Percentiles rank a stretch among this genome's conserved stretches.
These are phyloP conservation scores for Pholiota microspora DNA, from an alignment of 768 basidiomycete genomes.

Conservation along the genomic window DNA sequence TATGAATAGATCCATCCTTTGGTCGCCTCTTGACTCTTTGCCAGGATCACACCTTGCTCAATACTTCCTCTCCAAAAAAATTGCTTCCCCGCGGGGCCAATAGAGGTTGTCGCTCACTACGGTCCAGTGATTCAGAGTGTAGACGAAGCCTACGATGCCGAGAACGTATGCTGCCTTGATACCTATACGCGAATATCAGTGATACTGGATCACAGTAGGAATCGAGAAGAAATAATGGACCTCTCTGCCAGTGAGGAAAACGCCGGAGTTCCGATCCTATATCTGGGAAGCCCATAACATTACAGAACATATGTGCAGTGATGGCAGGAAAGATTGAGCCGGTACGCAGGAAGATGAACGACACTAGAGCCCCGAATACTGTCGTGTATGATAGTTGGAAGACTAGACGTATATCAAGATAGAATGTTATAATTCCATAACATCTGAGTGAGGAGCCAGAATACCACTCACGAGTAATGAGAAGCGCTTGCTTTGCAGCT, in stretches of 20 bases:
- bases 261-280: slow-evolving; percentile 51
- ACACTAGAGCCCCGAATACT: slow-evolving; percentile 85
- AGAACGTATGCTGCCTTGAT: slow-evolving; percentile 53
- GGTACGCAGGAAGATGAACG: slow-evolving; percentile 85
- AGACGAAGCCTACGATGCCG: slow-evolving; percentile 60
- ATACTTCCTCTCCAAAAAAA: neutral
- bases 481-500: slow-evolving; percentile 64
- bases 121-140: slow-evolving; percentile 36
- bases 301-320: slow-evolving; percentile 87
- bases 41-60: too few species aligned
- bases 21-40: too few species aligned
- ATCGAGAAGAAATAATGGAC: slow-evolving; percentile 35
- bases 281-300: slow-evolving; percentile 88
- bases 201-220: neutral
- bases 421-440: neutral
- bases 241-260: slow-evolving; percentile 48
- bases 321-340: slow-evolving; percentile 79
- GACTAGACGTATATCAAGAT: slow-evolving; percentile 39
- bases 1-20: too few species aligned
- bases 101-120: slow-evolving; percentile 19
- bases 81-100: slow-evolving; percentile 11
- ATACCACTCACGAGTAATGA: slow-evolving; percentile 49
- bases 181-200: slow-evolving; percentile 30
- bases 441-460: neutral
- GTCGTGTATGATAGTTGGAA: slow-evolving; percentile 92